A percentile compares a stretch with the other conserved stretches of the same genome.
phyloP scores from a whole-genome alignment of 192 early-diverging fungal species.

The Coemansia sp. region DNA sequence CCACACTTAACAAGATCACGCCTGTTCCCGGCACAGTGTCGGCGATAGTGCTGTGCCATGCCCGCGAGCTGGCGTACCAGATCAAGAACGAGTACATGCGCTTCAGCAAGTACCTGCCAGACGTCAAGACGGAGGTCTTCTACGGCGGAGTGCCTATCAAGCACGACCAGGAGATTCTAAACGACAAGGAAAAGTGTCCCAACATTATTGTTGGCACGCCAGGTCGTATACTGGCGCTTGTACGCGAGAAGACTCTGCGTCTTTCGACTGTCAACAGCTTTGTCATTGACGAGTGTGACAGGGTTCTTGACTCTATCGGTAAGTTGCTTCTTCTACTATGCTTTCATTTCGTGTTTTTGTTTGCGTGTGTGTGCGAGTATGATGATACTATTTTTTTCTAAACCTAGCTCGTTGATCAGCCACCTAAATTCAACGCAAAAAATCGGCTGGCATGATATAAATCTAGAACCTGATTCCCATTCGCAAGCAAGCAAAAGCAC shows the following conservation, averaged over 20 bases:
- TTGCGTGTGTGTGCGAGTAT: constrained; percentile 21
- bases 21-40: constrained; percentile 76
- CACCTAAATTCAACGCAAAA: constrained; percentile 37
- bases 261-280: constrained; percentile 91
- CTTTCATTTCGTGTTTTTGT: neutral
- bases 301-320: constrained; percentile 92
- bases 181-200: constrained; percentile 84
- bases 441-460: constrained; percentile 36
- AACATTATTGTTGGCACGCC: constrained; percentile 98
- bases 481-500: neutral
- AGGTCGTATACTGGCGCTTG: constrained; percentile 86
- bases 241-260: constrained; percentile 82
- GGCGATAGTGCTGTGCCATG: constrained; percentile 96
- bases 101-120: constrained; percentile 94
- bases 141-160: constrained; percentile 86
- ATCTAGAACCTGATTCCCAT: constrained; percentile 12
- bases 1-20: constrained; percentile 92
- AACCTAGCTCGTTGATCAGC: constrained; percentile 80
- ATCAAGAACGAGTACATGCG: constrained; percentile 97
- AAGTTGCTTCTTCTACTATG: constrained; percentile 42
- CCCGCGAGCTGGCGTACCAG: constrained; percentile 97
- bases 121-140: constrained; percentile 90
- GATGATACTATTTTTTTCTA: constrained; percentile 62
- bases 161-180: constrained; percentile 77
- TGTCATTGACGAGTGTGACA: constrained; percentile 99